phyloP scores from a whole-genome alignment of 2,329 filamentous ascomycete species.

The Xylaria sp. region DNA sequence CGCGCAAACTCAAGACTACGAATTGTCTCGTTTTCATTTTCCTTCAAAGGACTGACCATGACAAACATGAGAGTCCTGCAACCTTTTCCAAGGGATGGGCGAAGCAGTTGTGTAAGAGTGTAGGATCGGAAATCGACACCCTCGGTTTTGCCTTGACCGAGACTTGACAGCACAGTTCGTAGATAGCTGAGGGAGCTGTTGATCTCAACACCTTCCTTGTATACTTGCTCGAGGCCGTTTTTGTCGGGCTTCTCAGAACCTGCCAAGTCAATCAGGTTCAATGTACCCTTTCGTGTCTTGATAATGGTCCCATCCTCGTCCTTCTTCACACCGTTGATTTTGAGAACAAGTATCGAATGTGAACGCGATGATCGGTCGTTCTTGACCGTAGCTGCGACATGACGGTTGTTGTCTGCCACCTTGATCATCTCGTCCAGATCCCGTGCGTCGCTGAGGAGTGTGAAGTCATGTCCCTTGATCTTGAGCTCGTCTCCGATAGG shows the following conservation, averaged over 20 bases:
- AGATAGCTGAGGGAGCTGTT: slow-evolving; percentile 93
- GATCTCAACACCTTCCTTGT: slow-evolving; percentile 96
- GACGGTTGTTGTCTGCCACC: slow-evolving; percentile 85
- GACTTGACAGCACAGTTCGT: slow-evolving; percentile 91
- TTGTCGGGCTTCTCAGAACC: slow-evolving; percentile 81
- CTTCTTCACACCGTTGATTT: slow-evolving; percentile 74
- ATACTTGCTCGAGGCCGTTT: slow-evolving; percentile 83
- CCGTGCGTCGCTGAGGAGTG: slow-evolving; percentile 76
- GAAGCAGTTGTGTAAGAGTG: slow-evolving; percentile 93
- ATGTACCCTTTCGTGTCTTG: slow-evolving; percentile 88
- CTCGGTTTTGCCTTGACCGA: slow-evolving; percentile 80
- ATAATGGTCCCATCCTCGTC: slow-evolving; percentile 62
- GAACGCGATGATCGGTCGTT: slow-evolving; percentile 95
- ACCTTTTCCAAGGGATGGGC: slow-evolving; percentile 94
- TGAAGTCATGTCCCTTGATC: slow-evolving; percentile 48
- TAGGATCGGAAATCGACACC: slow-evolving; percentile 97
- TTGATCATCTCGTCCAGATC: slow-evolving; percentile 83
- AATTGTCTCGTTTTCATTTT: slow-evolving; percentile 89
- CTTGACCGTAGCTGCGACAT: slow-evolving; percentile 95
- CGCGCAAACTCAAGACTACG: slow-evolving; percentile 96
- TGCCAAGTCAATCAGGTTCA: slow-evolving; percentile 95
- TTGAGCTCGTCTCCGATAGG: slow-evolving; percentile 46
- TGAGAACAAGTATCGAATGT: slow-evolving; percentile 96
- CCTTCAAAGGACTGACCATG: slow-evolving; percentile 93
- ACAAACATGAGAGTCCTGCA: slow-evolving; percentile 99